Base-by-base conservation (phyloP, 768 basidiomycete genomes). In the Pulveroboletus frians region DNA sequence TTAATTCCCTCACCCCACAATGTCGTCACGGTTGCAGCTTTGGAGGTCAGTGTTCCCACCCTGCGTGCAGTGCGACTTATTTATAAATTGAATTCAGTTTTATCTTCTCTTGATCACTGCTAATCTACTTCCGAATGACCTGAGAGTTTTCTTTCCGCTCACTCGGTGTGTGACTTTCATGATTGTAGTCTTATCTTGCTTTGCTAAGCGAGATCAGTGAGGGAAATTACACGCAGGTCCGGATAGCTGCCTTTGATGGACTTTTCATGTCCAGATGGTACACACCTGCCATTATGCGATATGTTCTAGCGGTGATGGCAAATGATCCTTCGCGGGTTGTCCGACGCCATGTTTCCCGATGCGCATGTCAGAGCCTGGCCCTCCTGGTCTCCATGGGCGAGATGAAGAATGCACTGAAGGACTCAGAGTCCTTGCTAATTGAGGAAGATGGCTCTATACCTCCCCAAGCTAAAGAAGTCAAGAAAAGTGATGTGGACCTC, bases 1-100 rank as follows among this genome's bases (percentile, higher is more conserved):
- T 75, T 98, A 14, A 93, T 97, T 49, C 92, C 96, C 9, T 95
- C 94, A 1, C 83, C 84, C 41, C 92, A 95, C 58, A 99, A 99
- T 62, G 82, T 91, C 30, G 87, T 98, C 23, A 94, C 96, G 1
- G 78, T 88, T 42, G 91, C 96, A 21, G 85, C 84, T 8, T 73
- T 99, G 47, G 91, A 97, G 79, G 92, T 95, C 52, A 50, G 79
- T 68, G 6, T n/a, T 27, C 39, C 32, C 15, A 7, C 37, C 47
- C 18, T 41, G 32, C 18, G 39, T 47, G 26, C 46, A 27, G 38
- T 39, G 14, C 48, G 23, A 21, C 31, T 43, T 41, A 41, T 50
- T 51, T 45, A 48, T 55, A 23, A 37, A 26, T 37, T 34, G 46
- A 42, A 34, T 43, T 18, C 54, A 93, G 92, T 94, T 90, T 62